phyloP scores from a whole-genome alignment of 2,329 filamentous ascomycete species.

The Pyrenophora teres region DNA sequence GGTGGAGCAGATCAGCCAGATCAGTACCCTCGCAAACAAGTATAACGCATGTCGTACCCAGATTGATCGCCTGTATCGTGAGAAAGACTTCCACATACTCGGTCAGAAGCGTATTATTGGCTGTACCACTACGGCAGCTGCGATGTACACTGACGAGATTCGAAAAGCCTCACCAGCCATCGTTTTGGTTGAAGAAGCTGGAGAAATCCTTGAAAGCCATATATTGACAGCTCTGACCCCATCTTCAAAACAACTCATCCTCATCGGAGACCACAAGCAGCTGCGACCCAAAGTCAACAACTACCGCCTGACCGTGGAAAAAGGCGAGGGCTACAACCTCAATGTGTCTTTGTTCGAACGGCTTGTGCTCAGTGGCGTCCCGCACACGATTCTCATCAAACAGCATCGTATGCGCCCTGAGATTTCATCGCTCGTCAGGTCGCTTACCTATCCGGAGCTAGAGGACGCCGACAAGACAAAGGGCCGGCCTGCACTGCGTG shows the following conservation, averaged over 20 bases:
- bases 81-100: slow-evolving; percentile 47
- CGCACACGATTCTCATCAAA: slow-evolving; percentile 59
- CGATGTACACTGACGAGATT: slow-evolving; percentile 63
- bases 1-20: slow-evolving; percentile 55
- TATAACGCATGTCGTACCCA: slow-evolving; percentile 52
- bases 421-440: slow-evolving; percentile 63
- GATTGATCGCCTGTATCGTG: slow-evolving; percentile 40
- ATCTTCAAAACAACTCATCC: slow-evolving; percentile 64
- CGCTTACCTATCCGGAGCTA: slow-evolving; percentile 66
- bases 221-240: slow-evolving; percentile 64
- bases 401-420: slow-evolving; percentile 74
- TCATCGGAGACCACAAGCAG: slow-evolving; percentile 77
- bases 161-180: slow-evolving; percentile 61
- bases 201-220: slow-evolving; percentile 73
- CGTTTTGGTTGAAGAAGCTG: slow-evolving; percentile 72
- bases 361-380: slow-evolving; percentile 61
- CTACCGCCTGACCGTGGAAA: slow-evolving; percentile 65
- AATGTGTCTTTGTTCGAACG: slow-evolving; percentile 73
- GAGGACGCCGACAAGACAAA: slow-evolving; percentile 59
- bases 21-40: slow-evolving; percentile 47
- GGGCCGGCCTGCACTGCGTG: slow-evolving; percentile 55
- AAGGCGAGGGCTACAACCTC: slow-evolving; percentile 68
- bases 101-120: slow-evolving; percentile 65
- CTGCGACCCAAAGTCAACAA: slow-evolving; percentile 69
- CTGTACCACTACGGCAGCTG: slow-evolving; percentile 73